These are phyloP conservation scores for Bisporella sp. DNA, from an alignment of 2,329 filamentous ascomycete genomes.

Conservation along the genomic window DNA sequence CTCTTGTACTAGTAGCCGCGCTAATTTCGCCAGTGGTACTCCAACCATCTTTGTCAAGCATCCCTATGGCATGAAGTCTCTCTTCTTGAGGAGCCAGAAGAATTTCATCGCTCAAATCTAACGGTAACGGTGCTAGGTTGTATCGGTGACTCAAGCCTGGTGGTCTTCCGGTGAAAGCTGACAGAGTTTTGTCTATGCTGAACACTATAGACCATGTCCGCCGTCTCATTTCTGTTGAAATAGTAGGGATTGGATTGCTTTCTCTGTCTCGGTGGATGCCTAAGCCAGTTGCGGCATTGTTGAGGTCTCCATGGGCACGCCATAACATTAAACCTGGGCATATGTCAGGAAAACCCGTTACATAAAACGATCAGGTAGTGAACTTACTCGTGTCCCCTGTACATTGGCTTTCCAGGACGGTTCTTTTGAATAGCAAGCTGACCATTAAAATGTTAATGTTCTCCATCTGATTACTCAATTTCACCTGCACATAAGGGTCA, in stretches of 20 bases:
- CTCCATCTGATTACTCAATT: slow-evolving; percentile 28
- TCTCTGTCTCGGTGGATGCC: slow-evolving; percentile 22
- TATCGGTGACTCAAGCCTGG: slow-evolving; percentile 46
- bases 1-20: slow-evolving; percentile 38
- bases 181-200: slow-evolving; percentile 41
- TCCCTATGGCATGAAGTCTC: slow-evolving; percentile 30
- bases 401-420: slow-evolving; percentile 31
- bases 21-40: slow-evolving; percentile 38
- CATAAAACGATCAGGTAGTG: not conserved
- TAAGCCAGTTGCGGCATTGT: slow-evolving; percentile 25
- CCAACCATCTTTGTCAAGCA: slow-evolving; percentile 44
- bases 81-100: slow-evolving; percentile 35
- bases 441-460: slow-evolving; percentile 33
- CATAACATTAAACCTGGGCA: slow-evolving; percentile 30
- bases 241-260: slow-evolving; percentile 19
- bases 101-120: slow-evolving; percentile 46
- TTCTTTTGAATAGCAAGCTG: slow-evolving; percentile 29
- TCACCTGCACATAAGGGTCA: slow-evolving; percentile 14
- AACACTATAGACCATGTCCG: slow-evolving; percentile 32
- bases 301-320: slow-evolving; percentile 31
- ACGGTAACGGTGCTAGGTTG: slow-evolving; percentile 43
- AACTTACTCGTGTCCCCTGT: slow-evolving; percentile 35
- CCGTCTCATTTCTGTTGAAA: slow-evolving; percentile 29
- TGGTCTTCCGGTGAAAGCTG: slow-evolving; percentile 47
- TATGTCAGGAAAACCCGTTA: not conserved